Conservation (phyloP, 2,329 filamentous ascomycete genomes). For the Xylaria multiplex region DNA sequence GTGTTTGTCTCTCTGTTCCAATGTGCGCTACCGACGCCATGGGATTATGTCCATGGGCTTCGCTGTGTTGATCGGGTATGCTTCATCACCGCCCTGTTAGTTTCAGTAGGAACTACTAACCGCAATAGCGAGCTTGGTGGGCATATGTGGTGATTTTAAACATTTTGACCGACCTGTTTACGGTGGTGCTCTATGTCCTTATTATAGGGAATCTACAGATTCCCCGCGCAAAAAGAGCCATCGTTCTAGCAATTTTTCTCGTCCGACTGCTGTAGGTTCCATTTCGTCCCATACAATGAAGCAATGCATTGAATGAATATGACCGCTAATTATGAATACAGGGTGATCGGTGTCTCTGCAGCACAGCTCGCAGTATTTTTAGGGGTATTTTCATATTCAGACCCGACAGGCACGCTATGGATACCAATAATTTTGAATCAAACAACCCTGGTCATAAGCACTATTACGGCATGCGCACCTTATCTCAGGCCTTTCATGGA, state of each 20-base stretch:
- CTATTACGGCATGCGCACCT: slow-evolving; percentile 27
- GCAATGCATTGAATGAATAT: not conserved
- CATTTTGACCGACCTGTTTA: slow-evolving; percentile 24
- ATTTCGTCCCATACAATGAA: not conserved
- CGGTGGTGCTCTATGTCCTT: slow-evolving; percentile 21
- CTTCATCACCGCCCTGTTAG: no score
- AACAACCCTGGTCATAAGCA: slow-evolving; percentile 16
- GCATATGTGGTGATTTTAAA: slow-evolving; percentile 25
- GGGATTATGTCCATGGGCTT: slow-evolving; percentile 33
- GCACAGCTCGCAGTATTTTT: slow-evolving; percentile 22
- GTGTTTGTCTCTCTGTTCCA: slow-evolving; percentile 35
- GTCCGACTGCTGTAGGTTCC: slow-evolving; percentile 30
- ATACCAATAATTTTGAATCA: slow-evolving; percentile 25
- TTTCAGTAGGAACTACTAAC: slow-evolving; percentile 6
- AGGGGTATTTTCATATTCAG: slow-evolving; percentile 6
- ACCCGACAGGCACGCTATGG: slow-evolving; percentile 11
- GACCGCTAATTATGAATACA: not conserved
- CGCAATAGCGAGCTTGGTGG: slow-evolving; percentile 30
- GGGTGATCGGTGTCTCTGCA: slow-evolving; percentile 19
- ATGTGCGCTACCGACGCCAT: slow-evolving; percentile 37
- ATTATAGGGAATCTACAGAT: slow-evolving; percentile 27
- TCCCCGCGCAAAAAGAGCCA: slow-evolving; percentile 5
- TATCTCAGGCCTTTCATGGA: slow-evolving; percentile 34
- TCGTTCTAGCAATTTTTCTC: slow-evolving; percentile 23
- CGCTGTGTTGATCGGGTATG: slow-evolving; percentile 36